Conservation (phyloP, 1,284 basidiomycete species). For the Pascua sp. region DNA sequence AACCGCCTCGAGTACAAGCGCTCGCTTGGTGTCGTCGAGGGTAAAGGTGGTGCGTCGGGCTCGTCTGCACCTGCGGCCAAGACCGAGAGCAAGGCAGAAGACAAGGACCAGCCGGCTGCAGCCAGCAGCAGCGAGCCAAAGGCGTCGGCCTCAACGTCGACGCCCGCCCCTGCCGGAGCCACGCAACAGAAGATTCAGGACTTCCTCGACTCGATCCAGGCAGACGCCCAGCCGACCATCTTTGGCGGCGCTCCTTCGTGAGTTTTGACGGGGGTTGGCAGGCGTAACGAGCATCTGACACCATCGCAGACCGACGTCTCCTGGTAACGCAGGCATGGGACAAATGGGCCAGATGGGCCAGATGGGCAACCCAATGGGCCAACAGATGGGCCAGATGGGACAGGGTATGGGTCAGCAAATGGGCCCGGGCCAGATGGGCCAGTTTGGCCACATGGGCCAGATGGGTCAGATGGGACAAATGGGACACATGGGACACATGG, state of each 20-base stretch:
- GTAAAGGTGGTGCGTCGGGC: constrained; percentile 20
- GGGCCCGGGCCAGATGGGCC: constrained; percentile 8
- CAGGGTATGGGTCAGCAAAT: constrained; percentile 3
- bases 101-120: constrained; percentile 8
- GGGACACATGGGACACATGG: constrained; percentile 12
- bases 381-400: constrained; percentile 7
- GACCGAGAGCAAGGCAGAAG: constrained; percentile 11
- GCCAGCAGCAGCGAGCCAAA: constrained; percentile 2
- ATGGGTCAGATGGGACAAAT: constrained; percentile 13
- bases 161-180: constrained; percentile 29
- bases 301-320: neutral
- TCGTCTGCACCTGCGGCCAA: neutral
- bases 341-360: constrained; percentile 7
- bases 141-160: constrained; percentile 11
- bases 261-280: neutral
- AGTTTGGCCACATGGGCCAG: constrained; percentile 12
- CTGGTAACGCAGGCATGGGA: neutral
- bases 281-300: neutral
- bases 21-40: constrained; percentile 73
- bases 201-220: constrained; percentile 89
- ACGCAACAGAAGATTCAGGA: constrained; percentile 60
- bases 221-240: constrained; percentile 56
- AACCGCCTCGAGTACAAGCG: constrained; percentile 88
- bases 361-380: constrained; percentile 6
- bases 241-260: constrained; percentile 31